Base-by-base conservation (phyloP, 1,284 basidiomycete genomes). In the Ustilago crameri region DNA sequence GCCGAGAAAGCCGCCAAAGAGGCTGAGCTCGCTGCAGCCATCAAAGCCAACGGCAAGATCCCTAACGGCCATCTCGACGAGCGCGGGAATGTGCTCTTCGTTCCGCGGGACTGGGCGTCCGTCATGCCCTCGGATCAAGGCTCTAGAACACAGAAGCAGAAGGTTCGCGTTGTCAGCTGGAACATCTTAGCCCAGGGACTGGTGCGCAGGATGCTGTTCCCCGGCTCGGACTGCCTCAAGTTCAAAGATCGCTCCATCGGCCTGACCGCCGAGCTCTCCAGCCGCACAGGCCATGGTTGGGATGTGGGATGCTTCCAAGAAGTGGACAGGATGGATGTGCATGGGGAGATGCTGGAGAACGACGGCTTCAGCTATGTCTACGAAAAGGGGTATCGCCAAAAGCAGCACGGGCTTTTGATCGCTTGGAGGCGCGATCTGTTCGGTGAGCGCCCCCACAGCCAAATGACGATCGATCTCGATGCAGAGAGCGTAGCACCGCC, bases 261-360 rank as follows among this genome's bases (percentile, higher is more conserved):
- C 3, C 45, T 84, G 2, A 50, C 56, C 2, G 71, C 75, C 7
- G 79, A 79, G 38, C 40, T 75, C 10, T 48, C 48, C n/a, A 57
- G 46, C 30, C 43, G 64, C 3, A 63, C 79, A 0, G 76, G 82
- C 23, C 81, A 84, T 48, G 63, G 71, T 7, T 84, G 81, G 66
- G 84, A 84, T 46, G 68, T 85, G 18, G 84, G 79, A 10, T 84
- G 82, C 56, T 82, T 85, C 24, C 84, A 85, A 46, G 84, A 85
- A 49, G 84, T 84, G 27, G 84, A 84, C 54, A 71, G 80, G 8
- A 74, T 84, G 37, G 74, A 81, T 3, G 74, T 78, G 5, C 84
- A 84, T 51, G 66, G 52, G 17, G 53, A 63, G 14, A 73, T 59
- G 35, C 53, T 83, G 22, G 7, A 27, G 14, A 42, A 66, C n/a